Evolutionary conservation across 2,329 filamentous ascomycete species (phyloP), one percentile per base, ranked within the genome.

Genomic region (Ophiostoma ips): DNA sequence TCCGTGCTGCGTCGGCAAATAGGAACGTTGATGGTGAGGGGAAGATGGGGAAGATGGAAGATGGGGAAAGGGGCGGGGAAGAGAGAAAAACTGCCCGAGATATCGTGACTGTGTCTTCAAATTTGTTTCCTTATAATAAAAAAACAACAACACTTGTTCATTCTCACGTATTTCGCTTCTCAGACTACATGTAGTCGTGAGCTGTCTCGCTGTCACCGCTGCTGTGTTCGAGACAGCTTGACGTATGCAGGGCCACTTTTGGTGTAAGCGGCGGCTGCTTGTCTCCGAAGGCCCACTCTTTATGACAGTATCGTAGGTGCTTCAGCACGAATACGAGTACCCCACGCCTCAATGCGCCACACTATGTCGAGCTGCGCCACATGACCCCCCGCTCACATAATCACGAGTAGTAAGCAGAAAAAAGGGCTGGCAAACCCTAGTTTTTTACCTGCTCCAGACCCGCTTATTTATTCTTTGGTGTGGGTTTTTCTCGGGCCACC

Each of bases 1-100:
- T 30, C 46, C 30, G 47, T 19, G 24, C 5, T 21, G 24, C 24
- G 28, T 51, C 52, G 52, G 52, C 52, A 53, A 51, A 47, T 53
- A 28, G 34, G 48, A 28, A n/a, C 5, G 24, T 28, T 8, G 24
- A 28, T 28, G n/a, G 24, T 28, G 24, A 28, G 24, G 24, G 24
- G 24, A 28, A 28, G 24, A 28, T 28, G 24, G 24, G 24, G 24
- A 28, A 28, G 8, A 5, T 28, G 24, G 24, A 28, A 28, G 24
- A 28, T 28, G 24, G 24, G 8, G 24, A 28, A 28, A n/a, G n/a
- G 24, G 24, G 24, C 24, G 24, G 24, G 8, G 24, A 28, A 4
- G 5, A 28, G n/a, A n/a, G n/a, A n/a, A n/a, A n/a, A n/a, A n/a
- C n/a, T n/a, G n/a, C n/a, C n/a, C n/a, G n/a, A n/a, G n/a, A n/a